Evolutionary conservation across 2,329 filamentous ascomycete genomes (phyloP), one percentile per base, ranked within the genome.

Genomic region (Alternaria gansuensis): DNA sequence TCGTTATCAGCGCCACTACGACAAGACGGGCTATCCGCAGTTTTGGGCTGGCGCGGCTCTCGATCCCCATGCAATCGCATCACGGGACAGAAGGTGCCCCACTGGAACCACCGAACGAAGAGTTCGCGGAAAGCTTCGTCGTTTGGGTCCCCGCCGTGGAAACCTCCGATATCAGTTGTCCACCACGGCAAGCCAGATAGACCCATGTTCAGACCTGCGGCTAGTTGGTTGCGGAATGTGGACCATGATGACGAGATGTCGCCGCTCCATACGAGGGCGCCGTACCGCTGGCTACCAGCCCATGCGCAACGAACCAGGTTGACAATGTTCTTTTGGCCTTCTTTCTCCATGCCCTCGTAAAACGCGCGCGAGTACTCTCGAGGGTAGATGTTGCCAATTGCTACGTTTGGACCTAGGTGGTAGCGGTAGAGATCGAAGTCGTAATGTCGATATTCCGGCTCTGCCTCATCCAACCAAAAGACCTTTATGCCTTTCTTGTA

Each of bases 121-220:
- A 90, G 75, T 68, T 90, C 88, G 7, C 86, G 80, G 73, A 90
- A 90, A 0, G 67, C 78, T 1, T 78, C 74, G 45, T 88, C 82
- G 1, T 78, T 72, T 0, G 87, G 85, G 59, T 87, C 81, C 0
- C 88, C 88, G 5, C 87, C 87, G 66, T 90, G 87, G 68, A 90
- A 90, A 0, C 88, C 88, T 2, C 88, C 88, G 51, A 90, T 90
- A 65, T 90, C 88, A 0, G 87, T 90, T 0, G 88, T 90, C 86
- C 86, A 90, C 87, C 87, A 89, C 0, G 86, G 83, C 9, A 90
- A 81, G 0, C 88, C 88, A 0, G 86, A 80, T 4, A 90, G 75
- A 0, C 86, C 88, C 84, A 89, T 88, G 68, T 88, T 88, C 21
- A 90, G 76, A 0, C 88, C 88, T 0, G 88, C 87, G 0, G 85